Conservation (phyloP, 306 rosid species). For the Mimosa bimucronata region DNA sequence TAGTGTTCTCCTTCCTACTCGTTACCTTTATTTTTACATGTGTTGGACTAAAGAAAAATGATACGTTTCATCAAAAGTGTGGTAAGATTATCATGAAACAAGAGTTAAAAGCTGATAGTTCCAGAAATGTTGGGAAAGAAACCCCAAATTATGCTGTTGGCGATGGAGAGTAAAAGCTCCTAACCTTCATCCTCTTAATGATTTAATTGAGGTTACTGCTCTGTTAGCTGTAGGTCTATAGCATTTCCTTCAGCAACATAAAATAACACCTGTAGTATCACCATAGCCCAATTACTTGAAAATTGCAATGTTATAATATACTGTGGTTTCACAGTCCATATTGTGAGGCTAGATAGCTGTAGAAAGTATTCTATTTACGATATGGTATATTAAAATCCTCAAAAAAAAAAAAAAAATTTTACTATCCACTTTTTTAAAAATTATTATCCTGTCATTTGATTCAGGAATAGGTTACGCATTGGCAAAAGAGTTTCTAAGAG, state of each 20-base stretch:
- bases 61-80: background rate
- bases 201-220: background rate
- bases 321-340: background rate
- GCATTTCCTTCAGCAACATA: background rate
- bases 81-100: background rate
- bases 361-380: background rate
- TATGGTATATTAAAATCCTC: background rate
- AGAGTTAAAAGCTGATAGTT: background rate
- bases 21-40: background rate
- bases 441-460: constrained; percentile 23
- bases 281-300: background rate
- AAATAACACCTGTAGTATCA: background rate
- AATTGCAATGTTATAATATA: background rate
- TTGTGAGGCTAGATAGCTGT: background rate
- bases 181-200: background rate
- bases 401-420: too few relatives aligned
- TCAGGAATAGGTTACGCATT: constrained; percentile 89
- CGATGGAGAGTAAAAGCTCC: background rate
- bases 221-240: background rate
- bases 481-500: constrained; percentile 83
- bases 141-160: background rate
- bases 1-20: background rate
- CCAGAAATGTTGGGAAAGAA: background rate
- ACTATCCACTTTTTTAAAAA: too few relatives aligned
- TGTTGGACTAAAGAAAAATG: background rate